phyloP scores from a whole-genome alignment of 192 early-diverging fungal species.

The Coemansia sp. region DNA sequence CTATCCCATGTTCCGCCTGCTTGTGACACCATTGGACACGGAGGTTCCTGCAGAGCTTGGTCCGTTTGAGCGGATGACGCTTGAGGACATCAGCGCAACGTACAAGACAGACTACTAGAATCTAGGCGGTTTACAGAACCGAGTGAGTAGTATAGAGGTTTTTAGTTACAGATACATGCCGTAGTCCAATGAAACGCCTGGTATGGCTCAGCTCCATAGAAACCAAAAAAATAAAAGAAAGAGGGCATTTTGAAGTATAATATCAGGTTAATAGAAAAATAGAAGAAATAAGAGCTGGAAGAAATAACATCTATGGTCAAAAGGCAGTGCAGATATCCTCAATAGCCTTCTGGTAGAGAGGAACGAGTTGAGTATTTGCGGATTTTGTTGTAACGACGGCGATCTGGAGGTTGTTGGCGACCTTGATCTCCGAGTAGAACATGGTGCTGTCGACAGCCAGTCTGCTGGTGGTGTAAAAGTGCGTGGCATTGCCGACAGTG shows the following conservation, averaged over 20 bases:
- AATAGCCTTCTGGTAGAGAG: conserved; percentile 51
- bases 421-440: conserved; percentile 65
- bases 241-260: too few species aligned
- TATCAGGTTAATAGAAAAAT: not conserved
- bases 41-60: conserved; percentile 36
- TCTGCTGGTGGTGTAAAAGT: conserved; percentile 63
- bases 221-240: too few species aligned
- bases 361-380: conserved; percentile 30
- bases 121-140: not conserved
- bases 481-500: conserved; percentile 55
- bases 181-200: too few species aligned
- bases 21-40: conserved; percentile 34
- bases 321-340: conserved; percentile 53
- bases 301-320: not conserved
- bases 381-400: conserved; percentile 51
- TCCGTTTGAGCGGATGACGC: conserved; percentile 17
- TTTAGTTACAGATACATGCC: not conserved
- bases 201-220: too few species aligned
- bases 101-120: conserved; percentile 3
- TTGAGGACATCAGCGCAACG: conserved; percentile 13
- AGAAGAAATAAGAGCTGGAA: not conserved
- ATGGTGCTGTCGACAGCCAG: conserved; percentile 57
- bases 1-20: conserved; percentile 21
- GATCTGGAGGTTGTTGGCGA: conserved; percentile 53
- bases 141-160: not conserved